phyloP scores from a whole-genome alignment of 2,329 filamentous ascomycete genomes.

The Sclerotinia nivalis region DNA sequence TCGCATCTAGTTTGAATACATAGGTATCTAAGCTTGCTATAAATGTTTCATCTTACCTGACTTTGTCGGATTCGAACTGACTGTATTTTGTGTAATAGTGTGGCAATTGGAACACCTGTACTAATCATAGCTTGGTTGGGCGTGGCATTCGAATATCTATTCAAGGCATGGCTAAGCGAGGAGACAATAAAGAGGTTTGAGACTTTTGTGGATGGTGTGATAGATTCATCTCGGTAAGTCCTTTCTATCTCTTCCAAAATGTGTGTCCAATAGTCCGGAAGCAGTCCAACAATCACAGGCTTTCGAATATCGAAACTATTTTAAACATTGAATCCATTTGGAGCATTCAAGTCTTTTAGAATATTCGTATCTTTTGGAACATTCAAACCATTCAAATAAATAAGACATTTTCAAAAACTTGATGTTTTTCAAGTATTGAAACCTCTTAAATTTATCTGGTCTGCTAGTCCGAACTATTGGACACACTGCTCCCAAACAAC shows the following conservation, averaged over 20 bases:
- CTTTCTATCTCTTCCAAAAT: neutral
- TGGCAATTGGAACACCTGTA: conserved; percentile 59
- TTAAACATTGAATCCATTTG: neutral
- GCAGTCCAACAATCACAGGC: neutral
- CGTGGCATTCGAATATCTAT: neutral
- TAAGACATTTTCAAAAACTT: too few species aligned
- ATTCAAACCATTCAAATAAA: neutral
- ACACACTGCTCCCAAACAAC: too few species aligned
- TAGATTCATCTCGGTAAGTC: neutral
- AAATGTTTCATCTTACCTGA: neutral
- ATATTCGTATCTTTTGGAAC: neutral
- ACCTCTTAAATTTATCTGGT: too few species aligned
- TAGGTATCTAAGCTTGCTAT: too few species aligned
- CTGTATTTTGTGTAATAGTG: conserved; percentile 38
- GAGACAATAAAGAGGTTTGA: neutral
- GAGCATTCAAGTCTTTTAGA: neutral
- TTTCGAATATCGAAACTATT: neutral
- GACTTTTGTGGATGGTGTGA: neutral
- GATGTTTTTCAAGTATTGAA: neutral
- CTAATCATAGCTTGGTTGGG: conserved; percentile 49
- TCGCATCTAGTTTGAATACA: too few species aligned
- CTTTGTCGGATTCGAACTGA: neutral
- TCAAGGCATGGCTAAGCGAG: neutral
- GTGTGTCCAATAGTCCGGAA: neutral
- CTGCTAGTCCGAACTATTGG: neutral